Base-by-base conservation (phyloP, 331 rosid species). In the Quercus tomentella region DNA sequence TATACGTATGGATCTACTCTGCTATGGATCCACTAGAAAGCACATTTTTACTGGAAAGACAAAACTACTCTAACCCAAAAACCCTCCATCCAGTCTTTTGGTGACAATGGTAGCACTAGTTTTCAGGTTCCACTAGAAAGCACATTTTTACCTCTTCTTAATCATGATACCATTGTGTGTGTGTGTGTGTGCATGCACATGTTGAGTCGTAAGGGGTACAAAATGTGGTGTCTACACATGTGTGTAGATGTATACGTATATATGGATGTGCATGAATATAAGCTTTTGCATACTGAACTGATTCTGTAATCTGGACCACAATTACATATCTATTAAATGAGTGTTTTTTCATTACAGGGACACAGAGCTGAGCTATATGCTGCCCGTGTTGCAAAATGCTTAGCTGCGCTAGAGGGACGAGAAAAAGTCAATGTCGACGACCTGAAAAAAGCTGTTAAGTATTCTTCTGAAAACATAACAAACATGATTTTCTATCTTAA, bases 321-420 rank as follows among this genome's bases (percentile, higher is more conserved):
- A 11, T 52, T 35, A 65, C 31, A 22, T 71, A 60, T 33, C 56
- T 21, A 11, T 71, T 75, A 75, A 60, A 56, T 72, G 67, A 77
- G 56, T 75, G 56, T 74, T 71, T 60, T 84, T 82, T 84, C 49
- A 77, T 81, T 73, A 73, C 92, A 95, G 99, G 99, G 99, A 58
- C 99, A 95, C 87, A 90, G 99, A 90, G 94, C 99, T 75, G 98
- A 95, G 91, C 88, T 95, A 75, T 95, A 91, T 88, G 93, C 99
- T 78, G 92, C 97, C 74, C 97, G 97, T 68, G 96, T 95, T 88
- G 99, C 99, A 5, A 93, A 93, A 79, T 91, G 96, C 87, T 85
- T 95, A 81, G 96, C 99, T 81, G 93, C 97, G 84, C 70, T 95
- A 54, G 99, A 95, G 62, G 99, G 98, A 81, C 94, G 99, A 56